Conservation (phyloP, 106 monocot genomes). For the Posidonia australis region DNA sequence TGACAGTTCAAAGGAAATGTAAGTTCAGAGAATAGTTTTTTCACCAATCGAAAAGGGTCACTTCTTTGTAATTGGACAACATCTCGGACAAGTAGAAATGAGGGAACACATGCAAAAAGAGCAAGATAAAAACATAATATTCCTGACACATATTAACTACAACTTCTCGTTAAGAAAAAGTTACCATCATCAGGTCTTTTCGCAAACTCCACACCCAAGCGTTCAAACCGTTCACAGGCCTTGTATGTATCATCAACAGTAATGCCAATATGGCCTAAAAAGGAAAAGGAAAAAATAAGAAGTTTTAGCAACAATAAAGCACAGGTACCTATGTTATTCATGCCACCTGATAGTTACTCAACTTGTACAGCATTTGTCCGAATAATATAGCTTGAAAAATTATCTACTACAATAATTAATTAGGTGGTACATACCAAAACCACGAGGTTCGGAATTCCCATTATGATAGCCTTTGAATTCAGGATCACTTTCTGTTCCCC, state of each 20-base stretch:
- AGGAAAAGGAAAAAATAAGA: background rate
- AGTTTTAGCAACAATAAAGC: background rate
- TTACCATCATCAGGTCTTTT: constrained; percentile 98
- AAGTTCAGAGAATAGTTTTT: too few species aligned
- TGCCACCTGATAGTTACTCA: too few species aligned
- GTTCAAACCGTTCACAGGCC: constrained; percentile 90
- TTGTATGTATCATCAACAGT: constrained; percentile 93
- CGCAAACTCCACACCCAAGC: constrained; percentile 85
- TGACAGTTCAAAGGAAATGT: too few species aligned
- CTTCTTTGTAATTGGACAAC: background rate
- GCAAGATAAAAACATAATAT: too few species aligned
- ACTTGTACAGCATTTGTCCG: too few species aligned
- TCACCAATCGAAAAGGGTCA: background rate
- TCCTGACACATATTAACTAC: too few species aligned
- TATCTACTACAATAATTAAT: background rate
- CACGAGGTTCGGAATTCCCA: constrained; percentile 98
- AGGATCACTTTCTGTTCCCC: constrained; percentile 97
- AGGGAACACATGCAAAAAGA: too few species aligned
- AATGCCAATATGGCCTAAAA: constrained; percentile 85
- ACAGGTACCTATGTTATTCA: background rate
- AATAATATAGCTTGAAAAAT: background rate
- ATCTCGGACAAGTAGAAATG: too few species aligned
- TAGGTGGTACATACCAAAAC: constrained; percentile 55
- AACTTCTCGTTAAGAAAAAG: too few species aligned
- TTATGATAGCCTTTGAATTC: constrained; percentile 97